Evolutionary conservation across 176 grass and related monocot species (phyloP).

Genomic region (Zea luxurians): DNA sequence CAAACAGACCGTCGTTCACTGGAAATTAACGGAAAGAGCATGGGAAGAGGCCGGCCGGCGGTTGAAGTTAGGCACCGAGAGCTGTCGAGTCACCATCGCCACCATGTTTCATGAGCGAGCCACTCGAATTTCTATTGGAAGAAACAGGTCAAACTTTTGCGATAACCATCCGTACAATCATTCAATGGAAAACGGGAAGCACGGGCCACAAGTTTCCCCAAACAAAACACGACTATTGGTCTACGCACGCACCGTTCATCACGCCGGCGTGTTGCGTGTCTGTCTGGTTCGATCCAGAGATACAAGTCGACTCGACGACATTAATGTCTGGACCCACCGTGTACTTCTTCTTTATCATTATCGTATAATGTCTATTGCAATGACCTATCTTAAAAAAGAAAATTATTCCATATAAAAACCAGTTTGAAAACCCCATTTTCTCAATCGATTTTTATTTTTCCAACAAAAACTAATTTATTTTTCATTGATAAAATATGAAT

Average conservation of each 20-base stretch:
- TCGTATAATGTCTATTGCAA: no score
- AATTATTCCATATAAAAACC: no score
- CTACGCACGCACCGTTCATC: not conserved
- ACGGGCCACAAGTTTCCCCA: not conserved
- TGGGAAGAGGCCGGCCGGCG: not conserved
- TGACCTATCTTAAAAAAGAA: no score
- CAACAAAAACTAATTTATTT: no score
- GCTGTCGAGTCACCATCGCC: not conserved
- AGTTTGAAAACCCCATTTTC: no score
- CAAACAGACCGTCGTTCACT: no score
- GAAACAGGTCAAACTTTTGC: not conserved
- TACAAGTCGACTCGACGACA: no score
- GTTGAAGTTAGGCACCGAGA: not conserved
- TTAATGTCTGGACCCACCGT: no score
- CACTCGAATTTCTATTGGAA: not conserved
- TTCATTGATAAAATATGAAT: no score
- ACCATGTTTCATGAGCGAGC: not conserved
- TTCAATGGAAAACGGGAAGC: not conserved
- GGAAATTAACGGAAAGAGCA: no score
- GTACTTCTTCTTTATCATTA: no score
- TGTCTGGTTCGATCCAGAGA: not conserved
- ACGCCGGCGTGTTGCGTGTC: not conserved
- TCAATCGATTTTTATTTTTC: no score
- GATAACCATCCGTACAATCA: not conserved
- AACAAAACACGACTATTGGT: not conserved